Conservation (phyloP, 1,284 basidiomycete species). For the Tremellales sp. region DNA sequence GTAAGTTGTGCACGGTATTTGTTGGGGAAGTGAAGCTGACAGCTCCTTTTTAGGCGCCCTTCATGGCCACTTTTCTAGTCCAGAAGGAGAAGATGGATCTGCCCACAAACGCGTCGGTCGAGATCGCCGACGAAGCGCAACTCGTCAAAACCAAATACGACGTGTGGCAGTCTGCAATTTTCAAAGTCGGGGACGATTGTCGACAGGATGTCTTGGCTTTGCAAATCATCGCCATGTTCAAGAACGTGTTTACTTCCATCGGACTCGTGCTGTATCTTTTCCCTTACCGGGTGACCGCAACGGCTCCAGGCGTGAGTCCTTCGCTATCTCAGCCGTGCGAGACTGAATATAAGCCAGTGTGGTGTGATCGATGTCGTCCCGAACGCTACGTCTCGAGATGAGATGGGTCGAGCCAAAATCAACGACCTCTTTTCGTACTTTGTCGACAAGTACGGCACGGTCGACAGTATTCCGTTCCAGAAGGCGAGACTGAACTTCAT, state of each 20-base stretch:
- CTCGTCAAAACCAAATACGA: constrained; percentile 68
- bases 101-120: constrained; percentile 22
- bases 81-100: constrained; percentile 68
- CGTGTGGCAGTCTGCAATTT: constrained; percentile 97
- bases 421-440: constrained; percentile 96
- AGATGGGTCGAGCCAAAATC: constrained; percentile 98
- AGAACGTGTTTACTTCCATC: constrained; percentile 85
- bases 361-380: constrained; percentile 99
- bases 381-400: constrained; percentile 95
- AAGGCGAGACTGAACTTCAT: constrained; percentile 93
- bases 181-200: constrained; percentile 99
- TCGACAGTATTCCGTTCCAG: constrained; percentile 87
- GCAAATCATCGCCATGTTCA: constrained; percentile 99
- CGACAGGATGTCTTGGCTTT: constrained; percentile 95
- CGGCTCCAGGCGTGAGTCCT: constrained; percentile 79
- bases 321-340: background rate
- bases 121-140: constrained; percentile 35
- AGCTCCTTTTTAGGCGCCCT: constrained; percentile 68
- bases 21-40: constrained; percentile 1
- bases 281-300: constrained; percentile 96
- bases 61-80: constrained; percentile 99
- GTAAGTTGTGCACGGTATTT: constrained; percentile 48
- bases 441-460: constrained; percentile 85
- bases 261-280: constrained; percentile 90
- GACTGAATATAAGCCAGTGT: constrained; percentile 57